These are phyloP conservation scores for Incumbomyces delicatus DNA, from an alignment of 2,329 filamentous ascomycete species.

Conservation along the genomic window DNA sequence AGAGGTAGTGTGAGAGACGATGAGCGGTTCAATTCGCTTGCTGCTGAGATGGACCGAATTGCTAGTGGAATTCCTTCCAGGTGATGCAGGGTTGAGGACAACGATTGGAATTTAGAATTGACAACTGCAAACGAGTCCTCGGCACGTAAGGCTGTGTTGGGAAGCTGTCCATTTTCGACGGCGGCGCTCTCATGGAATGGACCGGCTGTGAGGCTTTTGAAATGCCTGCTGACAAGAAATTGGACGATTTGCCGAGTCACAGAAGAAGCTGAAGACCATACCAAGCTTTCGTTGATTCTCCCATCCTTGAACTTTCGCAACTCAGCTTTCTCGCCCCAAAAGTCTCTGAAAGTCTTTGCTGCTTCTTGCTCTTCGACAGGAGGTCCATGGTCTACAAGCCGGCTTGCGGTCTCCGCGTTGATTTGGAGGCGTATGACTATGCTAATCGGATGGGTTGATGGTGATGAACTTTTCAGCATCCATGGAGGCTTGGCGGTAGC, in stretches of 20 bases:
- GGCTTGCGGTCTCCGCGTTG: slow-evolving; percentile 60
- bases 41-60: slow-evolving; percentile 66
- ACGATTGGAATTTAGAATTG: slow-evolving; percentile 51
- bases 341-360: slow-evolving; percentile 70
- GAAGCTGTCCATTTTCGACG: slow-evolving; percentile 24
- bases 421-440: slow-evolving; percentile 47
- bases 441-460: neutral
- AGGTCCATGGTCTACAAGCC: slow-evolving; percentile 80
- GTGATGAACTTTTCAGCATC: neutral
- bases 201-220: slow-evolving; percentile 49
- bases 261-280: slow-evolving; percentile 60
- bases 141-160: slow-evolving; percentile 4
- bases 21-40: slow-evolving; percentile 64
- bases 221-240: slow-evolving; percentile 61
- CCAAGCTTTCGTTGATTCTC: slow-evolving; percentile 81
- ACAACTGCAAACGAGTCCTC: slow-evolving; percentile 16
- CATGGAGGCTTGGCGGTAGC: slow-evolving; percentile 23
- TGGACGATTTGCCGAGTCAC: slow-evolving; percentile 71
- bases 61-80: slow-evolving; percentile 81
- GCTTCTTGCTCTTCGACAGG: slow-evolving; percentile 76
- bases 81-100: slow-evolving; percentile 57
- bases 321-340: slow-evolving; percentile 93
- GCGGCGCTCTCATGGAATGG: slow-evolving; percentile 46
- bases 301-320: slow-evolving; percentile 91
- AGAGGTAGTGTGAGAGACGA: slow-evolving; percentile 39